A percentile compares a stretch with the other conserved stretches of the same genome.
Evolutionary conservation across 139 green algal genomes (phyloP).

Genomic region (Chlorella sp.): DNA sequence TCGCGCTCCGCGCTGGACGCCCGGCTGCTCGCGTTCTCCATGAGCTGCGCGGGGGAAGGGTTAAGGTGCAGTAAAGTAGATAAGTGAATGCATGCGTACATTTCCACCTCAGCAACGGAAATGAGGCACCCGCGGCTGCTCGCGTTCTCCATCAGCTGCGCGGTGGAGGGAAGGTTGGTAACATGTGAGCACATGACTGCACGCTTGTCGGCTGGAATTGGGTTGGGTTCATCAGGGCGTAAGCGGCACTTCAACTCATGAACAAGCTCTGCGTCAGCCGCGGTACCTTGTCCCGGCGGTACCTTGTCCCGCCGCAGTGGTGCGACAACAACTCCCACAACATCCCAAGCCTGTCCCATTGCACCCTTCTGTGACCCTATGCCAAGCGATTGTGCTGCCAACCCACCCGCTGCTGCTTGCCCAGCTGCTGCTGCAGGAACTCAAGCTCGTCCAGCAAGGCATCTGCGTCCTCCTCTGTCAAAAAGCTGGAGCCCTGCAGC

Average conservation of each 20-base stretch:
- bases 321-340: too few species aligned
- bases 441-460: conserved; percentile 46
- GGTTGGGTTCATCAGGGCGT: too few species aligned
- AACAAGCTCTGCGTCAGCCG: background rate
- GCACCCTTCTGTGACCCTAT: background rate
- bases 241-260: too few species aligned
- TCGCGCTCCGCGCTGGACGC: conserved; percentile 30
- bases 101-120: too few species aligned
- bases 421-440: conserved; percentile 42
- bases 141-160: background rate
- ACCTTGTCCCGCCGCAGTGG: background rate
- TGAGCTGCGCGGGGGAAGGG: background rate
- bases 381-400: too few species aligned
- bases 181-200: too few species aligned
- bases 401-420: conserved; percentile 9
- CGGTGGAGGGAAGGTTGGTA: background rate
- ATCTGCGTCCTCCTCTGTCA: conserved; percentile 29
- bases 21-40: background rate
- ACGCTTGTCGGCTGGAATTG: too few species aligned
- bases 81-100: background rate
- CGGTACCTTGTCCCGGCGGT: background rate
- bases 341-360: too few species aligned
- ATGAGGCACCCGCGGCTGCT: background rate
- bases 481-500: background rate
- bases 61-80: background rate